Evolutionary conservation across 75 land plant species (phyloP).

Genomic region (Ceratopteris richardii): DNA sequence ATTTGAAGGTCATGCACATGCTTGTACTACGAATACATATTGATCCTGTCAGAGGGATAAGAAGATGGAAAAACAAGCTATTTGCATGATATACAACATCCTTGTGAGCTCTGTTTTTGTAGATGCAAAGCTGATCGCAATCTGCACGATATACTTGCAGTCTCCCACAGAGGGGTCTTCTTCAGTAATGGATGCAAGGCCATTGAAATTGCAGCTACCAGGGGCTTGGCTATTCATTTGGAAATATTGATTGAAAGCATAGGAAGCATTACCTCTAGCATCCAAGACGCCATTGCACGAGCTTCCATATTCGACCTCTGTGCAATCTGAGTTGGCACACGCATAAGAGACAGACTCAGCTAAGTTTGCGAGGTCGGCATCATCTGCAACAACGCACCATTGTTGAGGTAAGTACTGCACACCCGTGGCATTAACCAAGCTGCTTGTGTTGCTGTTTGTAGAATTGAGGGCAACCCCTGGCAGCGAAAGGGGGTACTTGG

Average conservation of each 20-base stretch:
- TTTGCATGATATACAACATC: no score
- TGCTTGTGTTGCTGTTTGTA: slow-evolving; percentile 12
- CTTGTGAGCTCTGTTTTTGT: no score
- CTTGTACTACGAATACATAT: no score
- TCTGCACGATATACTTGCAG: slow-evolving; percentile 42
- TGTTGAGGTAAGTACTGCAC: slow-evolving; percentile 31
- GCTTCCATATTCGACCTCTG: slow-evolving; percentile 30
- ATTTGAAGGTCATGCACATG: no score
- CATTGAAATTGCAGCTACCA: slow-evolving; percentile 30
- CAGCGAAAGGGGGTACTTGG: slow-evolving; percentile 46
- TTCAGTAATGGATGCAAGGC: slow-evolving; percentile 25
- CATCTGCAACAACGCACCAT: slow-evolving; percentile 47
- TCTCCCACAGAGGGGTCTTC: slow-evolving; percentile 36
- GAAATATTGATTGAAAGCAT: slow-evolving; percentile 54
- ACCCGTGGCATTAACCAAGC: slow-evolving; percentile 24
- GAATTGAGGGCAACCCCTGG: no score
- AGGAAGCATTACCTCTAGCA: slow-evolving; percentile 37
- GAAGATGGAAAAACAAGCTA: no score
- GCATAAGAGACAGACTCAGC: slow-evolving; percentile 21
- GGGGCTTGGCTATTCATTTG: slow-evolving; percentile 33
- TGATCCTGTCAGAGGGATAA: no score
- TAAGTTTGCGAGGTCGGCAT: slow-evolving; percentile 17
- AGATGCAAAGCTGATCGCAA: slow-evolving; percentile 9
- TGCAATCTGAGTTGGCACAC: slow-evolving; percentile 47
- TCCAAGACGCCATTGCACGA: slow-evolving; percentile 33